These are phyloP conservation scores for Solanum peruvianum DNA, from an alignment of 257 asterid species.

Conservation along the genomic window DNA sequence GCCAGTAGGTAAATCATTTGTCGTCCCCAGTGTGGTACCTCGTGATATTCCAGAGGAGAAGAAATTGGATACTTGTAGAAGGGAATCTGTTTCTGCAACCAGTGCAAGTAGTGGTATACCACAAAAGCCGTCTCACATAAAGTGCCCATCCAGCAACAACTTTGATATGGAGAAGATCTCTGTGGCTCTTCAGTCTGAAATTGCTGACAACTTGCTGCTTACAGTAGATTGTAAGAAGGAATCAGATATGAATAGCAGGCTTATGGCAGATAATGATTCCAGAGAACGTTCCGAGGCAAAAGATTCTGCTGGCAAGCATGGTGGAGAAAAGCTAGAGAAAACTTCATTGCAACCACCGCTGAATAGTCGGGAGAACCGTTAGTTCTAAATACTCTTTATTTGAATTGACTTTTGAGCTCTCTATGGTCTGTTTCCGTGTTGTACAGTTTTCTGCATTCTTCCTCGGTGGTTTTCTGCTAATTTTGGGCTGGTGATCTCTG, in stretches of 20 bases:
- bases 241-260: constrained; percentile 25
- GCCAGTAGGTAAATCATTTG: constrained; percentile 38
- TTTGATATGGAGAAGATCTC: constrained; percentile 55
- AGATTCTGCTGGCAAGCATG: constrained; percentile 28
- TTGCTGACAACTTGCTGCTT: constrained; percentile 16
- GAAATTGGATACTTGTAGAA: constrained; percentile 39
- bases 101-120: constrained; percentile 31
- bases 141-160: constrained; percentile 44
- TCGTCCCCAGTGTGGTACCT: constrained; percentile 59
- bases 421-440: neutral
- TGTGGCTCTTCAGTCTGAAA: constrained; percentile 32
- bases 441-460: neutral
- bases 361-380: constrained; percentile 25
- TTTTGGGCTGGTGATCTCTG: neutral
- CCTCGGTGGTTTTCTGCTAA: neutral
- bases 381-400: constrained; percentile 5
- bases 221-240: constrained; percentile 30
- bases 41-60: constrained; percentile 53
- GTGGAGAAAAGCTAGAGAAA: constrained; percentile 40
- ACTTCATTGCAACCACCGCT: constrained; percentile 20
- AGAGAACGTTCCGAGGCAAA: constrained; percentile 50
- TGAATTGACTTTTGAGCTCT: neutral
- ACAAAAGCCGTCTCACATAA: constrained; percentile 34
- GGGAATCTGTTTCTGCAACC: constrained; percentile 40
- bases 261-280: constrained; percentile 31